Evolutionary conservation across 2,329 filamentous ascomycete genomes (phyloP).

Genomic region (Talaromyces sp.): DNA sequence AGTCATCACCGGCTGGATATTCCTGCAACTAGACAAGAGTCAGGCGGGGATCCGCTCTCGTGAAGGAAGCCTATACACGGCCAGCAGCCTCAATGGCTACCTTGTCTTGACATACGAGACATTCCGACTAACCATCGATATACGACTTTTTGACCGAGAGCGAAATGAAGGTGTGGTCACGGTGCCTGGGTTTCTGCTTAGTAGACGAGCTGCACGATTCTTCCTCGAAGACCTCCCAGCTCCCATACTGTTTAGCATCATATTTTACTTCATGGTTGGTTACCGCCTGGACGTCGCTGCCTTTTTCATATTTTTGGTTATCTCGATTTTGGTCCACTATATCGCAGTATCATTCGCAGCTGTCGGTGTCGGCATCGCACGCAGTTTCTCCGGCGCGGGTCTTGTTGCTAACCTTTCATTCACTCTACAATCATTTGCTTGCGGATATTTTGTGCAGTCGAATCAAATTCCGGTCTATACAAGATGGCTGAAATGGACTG

Average conservation of each 20-base stretch:
- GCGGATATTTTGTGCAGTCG: slow-evolving; percentile 72
- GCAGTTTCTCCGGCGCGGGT: slow-evolving; percentile 68
- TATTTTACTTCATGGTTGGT: slow-evolving; percentile 76
- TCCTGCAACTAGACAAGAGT: slow-evolving; percentile 62
- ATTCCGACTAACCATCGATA: slow-evolving; percentile 71
- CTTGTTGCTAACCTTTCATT: slow-evolving; percentile 70
- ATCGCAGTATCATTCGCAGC: slow-evolving; percentile 70
- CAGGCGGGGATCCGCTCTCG: slow-evolving; percentile 70
- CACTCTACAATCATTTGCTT: slow-evolving; percentile 70
- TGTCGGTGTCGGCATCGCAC: slow-evolving; percentile 61
- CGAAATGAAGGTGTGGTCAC: slow-evolving; percentile 69
- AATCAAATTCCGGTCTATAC: slow-evolving; percentile 73
- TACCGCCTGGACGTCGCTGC: slow-evolving; percentile 62
- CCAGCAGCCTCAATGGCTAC: slow-evolving; percentile 70
- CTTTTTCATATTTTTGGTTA: slow-evolving; percentile 69
- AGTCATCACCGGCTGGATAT: slow-evolving; percentile 70
- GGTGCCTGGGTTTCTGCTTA: slow-evolving; percentile 66
- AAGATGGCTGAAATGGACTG: slow-evolving; percentile 65
- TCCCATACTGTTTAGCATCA: slow-evolving; percentile 65
- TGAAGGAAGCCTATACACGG: slow-evolving; percentile 69
- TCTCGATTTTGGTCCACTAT: slow-evolving; percentile 68
- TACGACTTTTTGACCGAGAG: slow-evolving; percentile 73
- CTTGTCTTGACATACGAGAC: slow-evolving; percentile 73
- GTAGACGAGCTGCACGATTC: slow-evolving; percentile 65
- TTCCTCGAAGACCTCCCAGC: slow-evolving; percentile 71